Base-by-base conservation (phyloP, 73 alveolate genomes). In the Paramecium caudatum region DNA sequence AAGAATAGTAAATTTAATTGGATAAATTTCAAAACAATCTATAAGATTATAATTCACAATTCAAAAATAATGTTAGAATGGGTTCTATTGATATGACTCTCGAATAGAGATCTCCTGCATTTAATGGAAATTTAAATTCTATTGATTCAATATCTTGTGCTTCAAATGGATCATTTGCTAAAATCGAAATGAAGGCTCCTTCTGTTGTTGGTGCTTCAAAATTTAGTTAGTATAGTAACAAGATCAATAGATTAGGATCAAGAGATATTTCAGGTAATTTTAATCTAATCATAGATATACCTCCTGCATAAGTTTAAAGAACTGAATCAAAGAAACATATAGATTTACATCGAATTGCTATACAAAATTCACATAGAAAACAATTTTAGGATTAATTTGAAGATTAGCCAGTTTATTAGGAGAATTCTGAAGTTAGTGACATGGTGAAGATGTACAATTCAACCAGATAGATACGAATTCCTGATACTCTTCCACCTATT, bases 171-270 rank as follows among this genome's bases (percentile, higher is more conserved):
- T 74, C 88, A 74, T 21, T 74, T 27, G 45, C 88, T 2, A 74
- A 45, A 74, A 34, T 68, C n/a, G 88, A 74, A 74, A 27, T 27
- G 88, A 74, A 74, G 43, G 33, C 43, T 6, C 39, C 62, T 8
- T 43, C 62, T 4, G 62, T 39, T 2, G 23, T 39, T 8, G 88
- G 69, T 1, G 47, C 47, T 1, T 74, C 88, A 16, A 74, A 45
- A 74, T 74, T 74, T 21, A 74, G 88, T 45, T 45, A 74, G 32
- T 74, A 74, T 19, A 74, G 88, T 74, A 36, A 13, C 32, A 74
- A 45, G 43, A 12, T 39, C 3, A 74, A 19, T 5, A 74, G 62
- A 41, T 10, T 41, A 39, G 65, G 88, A 0, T 74, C 65, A 7
- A 43, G 65, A 19, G 65, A 74, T 19, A 37, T 36, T 9, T 37